Conservation (phyloP, 192 early-diverging fungal genomes). For the Coemansia sp. region DNA sequence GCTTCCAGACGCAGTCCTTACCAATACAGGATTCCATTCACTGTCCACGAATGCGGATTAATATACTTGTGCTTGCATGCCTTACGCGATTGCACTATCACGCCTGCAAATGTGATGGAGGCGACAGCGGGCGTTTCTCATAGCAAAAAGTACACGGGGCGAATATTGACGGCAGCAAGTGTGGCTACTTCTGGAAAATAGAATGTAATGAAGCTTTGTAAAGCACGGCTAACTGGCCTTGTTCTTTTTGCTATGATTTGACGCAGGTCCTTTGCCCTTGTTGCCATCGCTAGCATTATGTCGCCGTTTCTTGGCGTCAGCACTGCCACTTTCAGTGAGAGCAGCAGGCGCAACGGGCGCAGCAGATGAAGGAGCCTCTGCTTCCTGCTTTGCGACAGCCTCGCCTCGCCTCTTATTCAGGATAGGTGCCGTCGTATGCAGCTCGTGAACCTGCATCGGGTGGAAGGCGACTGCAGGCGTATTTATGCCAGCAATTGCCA, state of each 20-base stretch:
- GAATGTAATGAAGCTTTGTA: no score
- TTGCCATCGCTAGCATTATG: background rate
- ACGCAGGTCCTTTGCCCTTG: background rate
- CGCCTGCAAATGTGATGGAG: background rate
- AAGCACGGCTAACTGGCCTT: background rate
- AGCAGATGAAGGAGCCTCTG: background rate
- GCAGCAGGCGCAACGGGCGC: background rate
- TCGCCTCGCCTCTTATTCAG: constrained; percentile 1
- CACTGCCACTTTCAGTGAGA: background rate
- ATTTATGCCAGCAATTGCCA: background rate
- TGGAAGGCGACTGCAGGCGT: background rate
- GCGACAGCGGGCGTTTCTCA: no score
- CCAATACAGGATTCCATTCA: background rate
- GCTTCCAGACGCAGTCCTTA: background rate
- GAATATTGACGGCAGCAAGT: no score
- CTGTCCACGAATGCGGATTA: background rate
- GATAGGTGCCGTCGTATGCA: constrained; percentile 45
- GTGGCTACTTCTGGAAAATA: no score
- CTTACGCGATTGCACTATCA: background rate
- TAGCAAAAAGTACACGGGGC: no score
- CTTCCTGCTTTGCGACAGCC: background rate
- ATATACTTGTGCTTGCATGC: background rate
- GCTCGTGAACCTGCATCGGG: constrained; percentile 36
- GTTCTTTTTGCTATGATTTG: background rate
- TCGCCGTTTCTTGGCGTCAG: background rate